phyloP scores from a whole-genome alignment of 176 grass and related monocot species.

The Oryza glumipatula region DNA sequence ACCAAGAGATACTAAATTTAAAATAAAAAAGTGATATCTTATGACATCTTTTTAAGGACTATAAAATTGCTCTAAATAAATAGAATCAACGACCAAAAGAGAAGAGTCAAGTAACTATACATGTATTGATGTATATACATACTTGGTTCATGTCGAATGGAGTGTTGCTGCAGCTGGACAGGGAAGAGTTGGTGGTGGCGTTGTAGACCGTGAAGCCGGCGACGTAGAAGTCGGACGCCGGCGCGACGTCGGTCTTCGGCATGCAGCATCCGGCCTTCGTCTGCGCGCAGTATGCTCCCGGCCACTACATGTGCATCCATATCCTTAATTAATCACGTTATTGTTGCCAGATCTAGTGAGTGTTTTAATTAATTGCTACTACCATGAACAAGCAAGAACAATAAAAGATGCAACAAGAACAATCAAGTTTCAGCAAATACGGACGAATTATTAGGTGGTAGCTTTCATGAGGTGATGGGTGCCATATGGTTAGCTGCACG shows the following conservation, averaged over 20 bases:
- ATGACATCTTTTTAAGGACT: no score
- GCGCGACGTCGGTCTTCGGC: constrained; percentile 15
- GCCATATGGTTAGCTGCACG: not conserved
- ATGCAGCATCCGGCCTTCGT: constrained; percentile 36
- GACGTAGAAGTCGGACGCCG: constrained; percentile 45
- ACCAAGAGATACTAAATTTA: no score
- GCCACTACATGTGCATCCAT: constrained; percentile 40
- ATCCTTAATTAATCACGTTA: not conserved
- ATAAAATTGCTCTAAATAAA: no score
- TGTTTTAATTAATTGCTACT: no score
- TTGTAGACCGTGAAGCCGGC: constrained; percentile 29
- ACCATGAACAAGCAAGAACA: not conserved
- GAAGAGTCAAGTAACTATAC: no score
- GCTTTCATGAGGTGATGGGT: not conserved
- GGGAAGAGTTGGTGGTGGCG: not conserved
- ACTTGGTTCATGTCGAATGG: constrained; percentile 38
- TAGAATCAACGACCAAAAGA: not conserved
- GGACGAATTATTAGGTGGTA: not conserved
- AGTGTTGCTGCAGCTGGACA: constrained; percentile 14
- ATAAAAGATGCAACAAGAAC: not conserved
- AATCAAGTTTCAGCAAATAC: not conserved
- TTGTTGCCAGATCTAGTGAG: not conserved
- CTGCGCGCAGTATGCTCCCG: constrained; percentile 52
- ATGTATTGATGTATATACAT: not conserved
- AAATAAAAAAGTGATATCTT: no score